A percentile compares a stretch with the other conserved stretches of the same genome.
Evolutionary conservation across 345 rosid species (phyloP).

Genomic region (Acer negundo): DNA sequence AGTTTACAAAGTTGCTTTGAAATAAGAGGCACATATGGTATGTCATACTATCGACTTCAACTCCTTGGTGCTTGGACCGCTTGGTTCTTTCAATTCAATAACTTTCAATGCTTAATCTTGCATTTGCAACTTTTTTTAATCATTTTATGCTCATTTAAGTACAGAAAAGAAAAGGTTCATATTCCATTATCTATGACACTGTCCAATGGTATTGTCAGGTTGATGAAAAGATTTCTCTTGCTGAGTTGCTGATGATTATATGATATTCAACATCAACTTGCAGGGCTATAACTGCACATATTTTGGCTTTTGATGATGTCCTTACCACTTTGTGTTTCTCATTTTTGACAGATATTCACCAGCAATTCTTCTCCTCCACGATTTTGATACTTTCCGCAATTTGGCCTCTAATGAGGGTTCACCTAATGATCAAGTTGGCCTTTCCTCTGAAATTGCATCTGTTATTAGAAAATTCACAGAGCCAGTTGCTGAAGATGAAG

Average conservation of each 20-base stretch:
- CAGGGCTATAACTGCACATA: not conserved
- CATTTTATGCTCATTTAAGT: not conserved
- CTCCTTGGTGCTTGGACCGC: not conserved
- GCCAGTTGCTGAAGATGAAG: slow-evolving; percentile 57
- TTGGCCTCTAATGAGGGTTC: slow-evolving; percentile 70
- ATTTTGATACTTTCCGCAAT: slow-evolving; percentile 84
- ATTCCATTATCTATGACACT: slow-evolving; percentile 3
- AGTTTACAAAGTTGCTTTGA: not conserved
- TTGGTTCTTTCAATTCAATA: not conserved
- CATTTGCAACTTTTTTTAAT: not conserved
- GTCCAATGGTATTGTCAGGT: not conserved
- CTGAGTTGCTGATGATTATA: slow-evolving; percentile 4
- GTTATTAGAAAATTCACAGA: slow-evolving; percentile 79
- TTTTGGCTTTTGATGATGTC: slow-evolving; percentile 11
- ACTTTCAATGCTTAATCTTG: not conserved
- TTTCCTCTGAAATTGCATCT: slow-evolving; percentile 80
- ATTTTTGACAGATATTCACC: slow-evolving; percentile 70
- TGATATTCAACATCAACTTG: not conserved
- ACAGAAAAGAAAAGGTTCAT: not conserved
- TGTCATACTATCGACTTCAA: not conserved
- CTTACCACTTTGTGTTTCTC: slow-evolving; percentile 17
- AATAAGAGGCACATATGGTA: not conserved
- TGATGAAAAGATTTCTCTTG: not conserved
- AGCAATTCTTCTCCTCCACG: slow-evolving; percentile 82
- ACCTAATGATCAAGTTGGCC: slow-evolving; percentile 74